A percentile compares a stretch with the other conserved stretches of the same genome.
Conservation (phyloP, 192 early-diverging fungal species). For the Martensiomyces pterosporus region DNA sequence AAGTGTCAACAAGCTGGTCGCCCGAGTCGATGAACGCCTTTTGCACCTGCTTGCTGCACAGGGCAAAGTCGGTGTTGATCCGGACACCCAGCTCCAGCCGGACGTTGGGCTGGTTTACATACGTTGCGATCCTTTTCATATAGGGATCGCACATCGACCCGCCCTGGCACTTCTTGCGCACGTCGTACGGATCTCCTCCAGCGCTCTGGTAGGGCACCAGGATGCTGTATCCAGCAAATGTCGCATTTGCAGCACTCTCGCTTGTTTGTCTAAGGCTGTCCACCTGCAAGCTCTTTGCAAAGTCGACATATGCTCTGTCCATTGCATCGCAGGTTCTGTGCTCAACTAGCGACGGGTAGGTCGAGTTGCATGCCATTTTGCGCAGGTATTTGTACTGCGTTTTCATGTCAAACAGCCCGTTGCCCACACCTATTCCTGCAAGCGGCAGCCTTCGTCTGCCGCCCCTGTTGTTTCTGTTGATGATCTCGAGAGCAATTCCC, state of each 20-base stretch:
- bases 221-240: constrained; percentile 70
- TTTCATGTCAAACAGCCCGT: constrained; percentile 75
- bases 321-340: constrained; percentile 62
- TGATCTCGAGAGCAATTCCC: constrained; percentile 68
- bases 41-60: constrained; percentile 74
- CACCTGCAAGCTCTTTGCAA: neutral
- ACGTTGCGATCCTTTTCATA: constrained; percentile 62
- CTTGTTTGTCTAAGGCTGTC: neutral
- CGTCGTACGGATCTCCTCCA: constrained; percentile 82
- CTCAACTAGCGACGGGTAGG: constrained; percentile 65
- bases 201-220: constrained; percentile 70
- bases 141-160: constrained; percentile 70
- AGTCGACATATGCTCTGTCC: constrained; percentile 54
- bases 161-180: constrained; percentile 75
- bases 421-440: constrained; percentile 70
- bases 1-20: constrained; percentile 75
- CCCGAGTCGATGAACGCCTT: constrained; percentile 67
- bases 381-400: constrained; percentile 74
- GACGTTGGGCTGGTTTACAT: constrained; percentile 65
- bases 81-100: constrained; percentile 62
- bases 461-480: constrained; percentile 57
- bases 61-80: constrained; percentile 48
- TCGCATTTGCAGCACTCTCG: constrained; percentile 3
- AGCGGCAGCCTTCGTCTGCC: constrained; percentile 53
- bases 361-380: constrained; percentile 55